These are phyloP conservation scores for Carex pumila DNA, from an alignment of 176 grass and related monocot species.

Conservation along the genomic window DNA sequence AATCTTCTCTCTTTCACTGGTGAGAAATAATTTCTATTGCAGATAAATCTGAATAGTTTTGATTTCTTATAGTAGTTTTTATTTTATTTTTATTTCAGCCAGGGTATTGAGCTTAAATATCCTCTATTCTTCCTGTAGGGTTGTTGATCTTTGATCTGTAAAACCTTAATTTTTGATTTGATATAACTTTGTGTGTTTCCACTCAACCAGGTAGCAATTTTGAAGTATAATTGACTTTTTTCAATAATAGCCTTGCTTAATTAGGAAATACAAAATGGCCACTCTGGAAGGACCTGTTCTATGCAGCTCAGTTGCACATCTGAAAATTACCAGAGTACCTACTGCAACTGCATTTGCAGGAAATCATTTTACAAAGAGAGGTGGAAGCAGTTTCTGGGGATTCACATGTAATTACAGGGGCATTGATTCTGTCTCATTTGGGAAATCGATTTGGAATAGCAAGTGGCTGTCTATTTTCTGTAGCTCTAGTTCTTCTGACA, in stretches of 20 bases:
- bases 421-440: slow-evolving; percentile 21
- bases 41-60: background rate
- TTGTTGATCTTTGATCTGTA: background rate
- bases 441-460: slow-evolving; percentile 17
- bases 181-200: background rate
- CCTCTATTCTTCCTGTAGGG: too few relatives aligned
- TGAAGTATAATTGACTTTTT: background rate
- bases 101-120: too few relatives aligned
- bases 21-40: background rate
- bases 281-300: slow-evolving; percentile 55
- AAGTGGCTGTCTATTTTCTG: slow-evolving; percentile 35
- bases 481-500: slow-evolving; percentile 70
- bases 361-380: slow-evolving; percentile 33
- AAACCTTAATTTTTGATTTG: background rate
- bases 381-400: slow-evolving; percentile 44
- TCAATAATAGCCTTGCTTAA: background rate
- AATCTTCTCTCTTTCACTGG: slow-evolving; percentile 3
- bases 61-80: background rate
- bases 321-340: slow-evolving; percentile 34
- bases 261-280: slow-evolving; percentile 33
- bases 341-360: slow-evolving; percentile 17
- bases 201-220: background rate
- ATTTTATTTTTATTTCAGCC: too few relatives aligned
- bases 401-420: slow-evolving; percentile 39
- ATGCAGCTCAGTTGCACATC: slow-evolving; percentile 37